These are phyloP conservation scores for Zygosaccharomyces bisporus DNA, from an alignment of 805 yeast species.

Conservation along the genomic window DNA sequence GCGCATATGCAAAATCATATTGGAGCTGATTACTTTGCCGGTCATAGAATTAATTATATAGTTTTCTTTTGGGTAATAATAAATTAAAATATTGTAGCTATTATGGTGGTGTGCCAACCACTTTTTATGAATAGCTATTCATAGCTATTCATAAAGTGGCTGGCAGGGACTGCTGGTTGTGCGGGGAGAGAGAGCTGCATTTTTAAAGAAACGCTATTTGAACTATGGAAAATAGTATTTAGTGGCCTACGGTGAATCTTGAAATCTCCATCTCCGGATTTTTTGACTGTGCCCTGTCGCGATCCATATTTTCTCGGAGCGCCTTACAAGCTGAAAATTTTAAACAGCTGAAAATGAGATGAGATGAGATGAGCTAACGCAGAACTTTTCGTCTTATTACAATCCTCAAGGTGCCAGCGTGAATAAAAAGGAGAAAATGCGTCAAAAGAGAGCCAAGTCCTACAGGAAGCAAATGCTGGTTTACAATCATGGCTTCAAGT, in stretches of 20 bases:
- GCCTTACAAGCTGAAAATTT: background rate
- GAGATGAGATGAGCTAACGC: slow-evolving; percentile 16
- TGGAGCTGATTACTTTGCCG: background rate
- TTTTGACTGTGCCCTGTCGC: background rate
- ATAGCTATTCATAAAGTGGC: too few species aligned
- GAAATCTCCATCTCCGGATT: background rate
- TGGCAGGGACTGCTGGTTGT: too few species aligned
- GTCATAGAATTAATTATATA: background rate
- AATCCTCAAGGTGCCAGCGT: too few species aligned
- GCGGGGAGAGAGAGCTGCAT: too few species aligned
- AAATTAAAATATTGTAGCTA: background rate
- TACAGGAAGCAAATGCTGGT: slow-evolving; percentile 91
- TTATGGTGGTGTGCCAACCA: too few species aligned
- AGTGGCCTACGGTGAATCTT: background rate
- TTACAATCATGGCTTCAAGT: slow-evolving; percentile 79
- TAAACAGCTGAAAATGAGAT: slow-evolving; percentile 12
- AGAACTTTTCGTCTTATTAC: too few species aligned
- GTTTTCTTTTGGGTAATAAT: background rate
- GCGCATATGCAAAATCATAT: background rate
- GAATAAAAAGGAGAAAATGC: too few species aligned
- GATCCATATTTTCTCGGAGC: background rate
- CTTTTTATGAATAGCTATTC: too few species aligned
- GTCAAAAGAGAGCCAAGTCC: slow-evolving; percentile 92
- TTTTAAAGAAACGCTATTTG: too few species aligned
- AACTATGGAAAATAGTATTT: too few species aligned